These are phyloP conservation scores for Xylariaceae sp. DNA, from an alignment of 2,329 filamentous ascomycete species.

Conservation along the genomic window DNA sequence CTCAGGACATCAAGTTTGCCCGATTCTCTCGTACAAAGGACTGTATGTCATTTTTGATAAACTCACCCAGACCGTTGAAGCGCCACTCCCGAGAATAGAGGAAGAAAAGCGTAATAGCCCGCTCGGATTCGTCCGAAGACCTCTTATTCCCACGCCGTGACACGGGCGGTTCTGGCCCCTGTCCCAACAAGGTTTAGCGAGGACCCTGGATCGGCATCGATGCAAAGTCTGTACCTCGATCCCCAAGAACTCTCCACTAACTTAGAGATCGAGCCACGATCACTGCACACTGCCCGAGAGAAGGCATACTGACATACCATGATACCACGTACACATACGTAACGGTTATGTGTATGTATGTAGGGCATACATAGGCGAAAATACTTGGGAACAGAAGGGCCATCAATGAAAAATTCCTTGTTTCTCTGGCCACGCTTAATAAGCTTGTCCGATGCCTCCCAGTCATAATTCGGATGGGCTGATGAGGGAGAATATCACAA, in stretches of 20 bases:
- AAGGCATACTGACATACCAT: too few species aligned
- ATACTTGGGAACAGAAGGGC: too few species aligned
- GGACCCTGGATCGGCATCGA: conserved; percentile 23
- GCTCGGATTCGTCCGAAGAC: not conserved
- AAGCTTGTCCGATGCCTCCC: too few species aligned
- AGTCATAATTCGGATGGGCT: not conserved
- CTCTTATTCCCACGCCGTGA: not conserved
- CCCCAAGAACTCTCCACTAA: conserved; percentile 16
- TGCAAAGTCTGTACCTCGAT: conserved; percentile 26
- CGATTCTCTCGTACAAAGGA: not conserved
- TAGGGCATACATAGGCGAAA: too few species aligned
- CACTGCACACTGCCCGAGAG: not conserved
- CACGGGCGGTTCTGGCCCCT: not conserved
- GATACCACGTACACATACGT: too few species aligned
- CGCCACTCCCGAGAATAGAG: not conserved
- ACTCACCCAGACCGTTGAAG: not conserved
- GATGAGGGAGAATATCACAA: not conserved
- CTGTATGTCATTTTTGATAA: too few species aligned
- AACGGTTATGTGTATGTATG: too few species aligned
- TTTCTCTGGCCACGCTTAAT: not conserved
- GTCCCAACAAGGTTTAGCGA: conserved; percentile 6
- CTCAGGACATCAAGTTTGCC: not conserved
- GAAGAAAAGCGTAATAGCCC: not conserved
- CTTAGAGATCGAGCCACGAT: conserved; percentile 26
- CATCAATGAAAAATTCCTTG: not conserved